Percentiles rank a stretch among this genome's conserved stretches.
These are phyloP conservation scores for Dictyostelium citrinum DNA, from an alignment of 78 protist genomes.

Conservation along the genomic window DNA sequence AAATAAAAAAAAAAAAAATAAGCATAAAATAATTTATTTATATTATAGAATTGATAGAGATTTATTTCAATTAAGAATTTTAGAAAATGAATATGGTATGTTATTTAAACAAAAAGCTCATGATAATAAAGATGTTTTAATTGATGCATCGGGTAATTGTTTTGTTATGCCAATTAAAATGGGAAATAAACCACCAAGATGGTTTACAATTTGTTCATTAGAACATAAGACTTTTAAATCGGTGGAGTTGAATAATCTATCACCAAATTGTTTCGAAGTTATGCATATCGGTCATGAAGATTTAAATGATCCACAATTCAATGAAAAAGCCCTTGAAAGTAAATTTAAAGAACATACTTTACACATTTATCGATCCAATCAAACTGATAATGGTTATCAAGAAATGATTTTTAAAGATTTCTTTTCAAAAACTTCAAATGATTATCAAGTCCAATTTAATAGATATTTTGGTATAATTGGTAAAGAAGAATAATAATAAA, in stretches of 20 bases:
- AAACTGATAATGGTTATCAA: not conserved
- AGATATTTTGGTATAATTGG: not conserved
- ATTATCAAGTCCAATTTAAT: not conserved
- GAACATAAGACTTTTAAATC: not conserved
- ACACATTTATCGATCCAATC: not conserved
- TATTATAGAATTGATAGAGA: not conserved
- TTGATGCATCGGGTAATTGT: not conserved
- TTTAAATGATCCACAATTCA: not conserved
- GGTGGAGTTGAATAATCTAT: not conserved
- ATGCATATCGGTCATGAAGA: constrained; percentile 10
- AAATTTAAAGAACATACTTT: not conserved
- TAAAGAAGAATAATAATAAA: not conserved
- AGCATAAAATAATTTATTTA: constrained; percentile 6
- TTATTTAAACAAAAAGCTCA: not conserved
- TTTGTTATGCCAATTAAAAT: constrained; percentile 11
- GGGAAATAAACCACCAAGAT: constrained; percentile 10
- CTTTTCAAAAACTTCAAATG: not conserved
- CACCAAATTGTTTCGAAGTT: not conserved
- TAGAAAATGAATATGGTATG: constrained; percentile 13
- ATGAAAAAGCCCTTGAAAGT: not conserved
- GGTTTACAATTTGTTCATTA: not conserved
- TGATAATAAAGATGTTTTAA: constrained; percentile 1
- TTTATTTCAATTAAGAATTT: not conserved
- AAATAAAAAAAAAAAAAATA: no score
- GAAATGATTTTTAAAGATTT: not conserved